Evolutionary conservation across 2,329 filamentous ascomycete genomes (phyloP), one percentile per base, ranked within the genome.

Genomic region (Colletotrichum eremochloae): DNA sequence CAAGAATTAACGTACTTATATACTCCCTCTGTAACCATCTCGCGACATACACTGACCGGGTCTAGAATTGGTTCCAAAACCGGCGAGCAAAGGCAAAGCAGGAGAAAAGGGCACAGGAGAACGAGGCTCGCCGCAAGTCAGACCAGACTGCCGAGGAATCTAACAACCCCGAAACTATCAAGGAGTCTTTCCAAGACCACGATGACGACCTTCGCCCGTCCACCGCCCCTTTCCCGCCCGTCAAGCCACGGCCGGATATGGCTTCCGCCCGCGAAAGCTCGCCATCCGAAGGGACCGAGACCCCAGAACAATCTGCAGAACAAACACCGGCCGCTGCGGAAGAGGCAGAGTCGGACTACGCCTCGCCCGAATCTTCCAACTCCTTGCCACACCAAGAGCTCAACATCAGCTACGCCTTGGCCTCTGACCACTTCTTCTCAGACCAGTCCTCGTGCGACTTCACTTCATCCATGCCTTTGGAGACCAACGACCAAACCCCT

Each of bases 1-100:
- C 89, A 24, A 85, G 89, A 74, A 91, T 92, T 75, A 92, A 92
- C 76, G 90, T 91, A 81, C 52, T 53, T 48, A 31, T 31, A 48
- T 24, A 12, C 46, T 40, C 53, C 61, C 74, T 78, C 44, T 76
- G 74, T 57, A 62, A 31, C n/a, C 8, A 20, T 55, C 36, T 42
- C 9, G 14, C 20, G 14, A 15, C 48, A 63, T 29, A 24, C 24
- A 71, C 81, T 84, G 77, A 85, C 79, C 44, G 24, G 24, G 42
- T 31, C 12, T 64, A 92, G 90, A 92, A 92, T 78, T 92, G 90
- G 90, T 92, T 92, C 77, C 90, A 92, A 76, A 92, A 92, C 78
- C 84, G 90, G 71, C 86, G 90, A 63, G 90, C 90, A 65, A 88
- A 90, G 80, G 88, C 89, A 74, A 91, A 91, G 86, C 90, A 91